Base-by-base conservation (phyloP, 2,329 filamentous ascomycete genomes). In the Diaporthe citri region DNA sequence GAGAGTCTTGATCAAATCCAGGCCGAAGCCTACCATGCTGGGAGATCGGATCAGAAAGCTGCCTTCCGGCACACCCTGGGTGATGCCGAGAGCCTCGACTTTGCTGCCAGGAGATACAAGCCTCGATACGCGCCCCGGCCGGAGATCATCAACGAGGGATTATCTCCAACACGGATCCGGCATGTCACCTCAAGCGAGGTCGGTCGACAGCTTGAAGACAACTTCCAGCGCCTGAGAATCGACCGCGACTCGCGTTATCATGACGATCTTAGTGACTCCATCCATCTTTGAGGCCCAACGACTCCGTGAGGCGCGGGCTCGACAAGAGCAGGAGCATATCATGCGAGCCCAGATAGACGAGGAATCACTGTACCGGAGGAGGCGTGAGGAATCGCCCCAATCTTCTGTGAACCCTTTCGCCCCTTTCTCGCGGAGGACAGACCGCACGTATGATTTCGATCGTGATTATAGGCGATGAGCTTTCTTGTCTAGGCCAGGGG, bases 111-210 rank as follows among this genome's bases (percentile, higher is more conserved):
- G 28, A 55, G 43, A 46, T 74, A 64, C 20, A 56, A 66, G 46
- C 74, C 74, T 17, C 71, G 69, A 34, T 41, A 52, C 25, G 66
- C 59, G 1, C 75, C 69, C 7, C 70, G 34, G 9, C 36, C 71
- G 3, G 62, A 62, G 15, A 57, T 72, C 34, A 36, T 72, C 36
- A 15, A 62, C 8, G 59, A 43, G 15, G 43, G 51, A n/a, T 4
- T 66, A 20, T 43, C 75, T n/a, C 48, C 64, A 25, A 15, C 52
- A 17, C 34, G 41, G 4, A 57, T 72, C 12, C 67, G 76, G 34
- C 67, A 64, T 34, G 67, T 77, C 28, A 56, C 72, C 2, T 17
- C 55, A 48, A 76, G 76, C 43, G 76, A 76, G 56, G 60, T 77
- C 34, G 55, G 31, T 25, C 62, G 71, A 31, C 74, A 76, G 72